Percentiles rank a stretch among this genome's conserved stretches.
These are phyloP conservation scores for Parietaria judaica DNA, from an alignment of 306 rosid species.

Conservation along the genomic window DNA sequence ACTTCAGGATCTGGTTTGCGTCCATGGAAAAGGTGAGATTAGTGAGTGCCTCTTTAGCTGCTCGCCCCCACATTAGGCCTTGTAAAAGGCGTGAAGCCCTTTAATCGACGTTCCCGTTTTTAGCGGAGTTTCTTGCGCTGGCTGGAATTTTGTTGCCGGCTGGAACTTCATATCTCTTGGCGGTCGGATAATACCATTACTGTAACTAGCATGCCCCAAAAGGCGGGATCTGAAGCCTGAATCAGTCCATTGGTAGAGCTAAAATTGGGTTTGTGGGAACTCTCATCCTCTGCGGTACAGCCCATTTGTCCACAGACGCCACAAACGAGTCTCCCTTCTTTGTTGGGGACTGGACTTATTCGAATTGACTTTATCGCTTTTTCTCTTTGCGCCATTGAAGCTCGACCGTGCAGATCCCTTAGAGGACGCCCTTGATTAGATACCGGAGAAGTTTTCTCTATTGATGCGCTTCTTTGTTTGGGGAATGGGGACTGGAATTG, in stretches of 20 bases:
- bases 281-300: conserved; percentile 42
- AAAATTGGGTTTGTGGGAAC: conserved; percentile 35
- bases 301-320: conserved; percentile 28
- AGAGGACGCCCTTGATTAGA: conserved; percentile 50
- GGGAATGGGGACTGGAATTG: too few relatives aligned
- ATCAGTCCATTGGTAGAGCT: conserved; percentile 16
- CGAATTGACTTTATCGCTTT: conserved; percentile 33
- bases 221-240: conserved; percentile 30
- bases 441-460: conserved; percentile 40
- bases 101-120: conserved; percentile 41
- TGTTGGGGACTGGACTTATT: conserved; percentile 40
- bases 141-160: conserved; percentile 33
- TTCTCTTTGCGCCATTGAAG: conserved; percentile 39
- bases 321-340: conserved; percentile 32
- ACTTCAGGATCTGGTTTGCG: conserved; percentile 83
- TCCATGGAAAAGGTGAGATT: too few relatives aligned
- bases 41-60: conserved; percentile 70
- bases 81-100: conserved; percentile 48
- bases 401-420: conserved; percentile 34
- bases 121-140: conserved; percentile 28
- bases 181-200: conserved; percentile 36
- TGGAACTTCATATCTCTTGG: conserved; percentile 38
- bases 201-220: conserved; percentile 13
- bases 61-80: conserved; percentile 64
- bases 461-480: conserved; percentile 49